A percentile compares a stretch with the other conserved stretches of the same genome.
Conservation (phyloP, 257 asterid genomes). For the Ocimum tenuiflorum region DNA sequence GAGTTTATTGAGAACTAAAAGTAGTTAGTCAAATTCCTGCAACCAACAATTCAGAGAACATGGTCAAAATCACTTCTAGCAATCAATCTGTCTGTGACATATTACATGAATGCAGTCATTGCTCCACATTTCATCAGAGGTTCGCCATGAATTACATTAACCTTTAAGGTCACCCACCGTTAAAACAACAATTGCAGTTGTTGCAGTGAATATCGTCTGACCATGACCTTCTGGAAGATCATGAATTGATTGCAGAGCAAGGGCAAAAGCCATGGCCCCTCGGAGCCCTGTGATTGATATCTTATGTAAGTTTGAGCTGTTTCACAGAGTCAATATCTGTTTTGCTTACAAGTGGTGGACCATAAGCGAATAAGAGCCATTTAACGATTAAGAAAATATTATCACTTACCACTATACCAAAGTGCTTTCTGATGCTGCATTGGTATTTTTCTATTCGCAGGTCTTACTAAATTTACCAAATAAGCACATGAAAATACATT, state of each 20-base stretch:
- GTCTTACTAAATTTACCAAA: conserved; percentile 85
- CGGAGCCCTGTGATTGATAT: conserved; percentile 67
- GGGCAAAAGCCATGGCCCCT: conserved; percentile 99
- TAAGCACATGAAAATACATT: conserved; percentile 96
- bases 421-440: conserved; percentile 96
- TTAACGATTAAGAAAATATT: conserved; percentile 5
- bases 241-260: conserved; percentile 90
- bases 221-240: conserved; percentile 99
- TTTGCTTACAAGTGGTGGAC: background rate
- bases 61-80: background rate
- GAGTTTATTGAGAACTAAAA: background rate
- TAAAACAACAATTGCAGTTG: conserved; percentile 94
- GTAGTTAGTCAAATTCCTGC: background rate
- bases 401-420: conserved; percentile 88
- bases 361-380: background rate
- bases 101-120: conserved; percentile 8
- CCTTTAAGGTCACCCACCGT: conserved; percentile 42
- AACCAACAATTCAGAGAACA: conserved; percentile 15
- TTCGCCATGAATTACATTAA: background rate
- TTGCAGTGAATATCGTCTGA: conserved; percentile 93
- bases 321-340: background rate
- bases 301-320: conserved; percentile 12
- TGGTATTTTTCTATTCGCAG: conserved; percentile 75
- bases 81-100: background rate
- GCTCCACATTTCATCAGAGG: conserved; percentile 17